Percentiles rank a stretch among this genome's conserved stretches.
These are phyloP conservation scores for Lippia alba DNA, from an alignment of 305 asterid species.

Conservation along the genomic window DNA sequence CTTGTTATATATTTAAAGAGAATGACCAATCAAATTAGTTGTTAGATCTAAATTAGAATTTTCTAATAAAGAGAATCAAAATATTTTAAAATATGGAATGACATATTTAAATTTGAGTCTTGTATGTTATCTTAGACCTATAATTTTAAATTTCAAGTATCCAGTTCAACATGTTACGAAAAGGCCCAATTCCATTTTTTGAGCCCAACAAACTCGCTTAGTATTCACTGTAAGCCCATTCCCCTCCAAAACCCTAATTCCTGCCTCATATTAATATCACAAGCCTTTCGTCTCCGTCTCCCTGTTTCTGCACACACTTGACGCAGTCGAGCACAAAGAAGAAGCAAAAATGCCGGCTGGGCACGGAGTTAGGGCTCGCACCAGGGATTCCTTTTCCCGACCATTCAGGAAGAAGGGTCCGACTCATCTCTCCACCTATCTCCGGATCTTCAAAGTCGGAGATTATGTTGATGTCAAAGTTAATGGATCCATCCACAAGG, in stretches of 20 bases:
- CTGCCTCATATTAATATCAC: neutral
- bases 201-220: neutral
- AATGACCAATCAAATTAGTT: too few relatives aligned
- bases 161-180: too few relatives aligned
- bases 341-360: constrained; percentile 43
- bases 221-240: neutral
- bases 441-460: constrained; percentile 40
- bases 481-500: constrained; percentile 55
- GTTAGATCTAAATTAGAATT: too few relatives aligned
- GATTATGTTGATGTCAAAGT: constrained; percentile 49
- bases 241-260: constrained; percentile 13
- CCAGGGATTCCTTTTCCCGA: constrained; percentile 40
- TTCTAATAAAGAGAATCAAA: too few relatives aligned
- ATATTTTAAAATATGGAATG: too few relatives aligned
- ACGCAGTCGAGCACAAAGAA: neutral
- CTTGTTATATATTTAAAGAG: too few relatives aligned
- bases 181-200: neutral
- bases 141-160: too few relatives aligned
- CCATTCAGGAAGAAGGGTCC: constrained; percentile 48
- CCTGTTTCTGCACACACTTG: neutral
- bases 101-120: too few relatives aligned
- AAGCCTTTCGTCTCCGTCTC: neutral
- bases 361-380: constrained; percentile 40
- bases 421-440: constrained; percentile 41
- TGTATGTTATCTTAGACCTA: too few relatives aligned